These are phyloP conservation scores for Plasmodium blacklocki DNA, from an alignment of 169 alveolate species.

Conservation along the genomic window DNA sequence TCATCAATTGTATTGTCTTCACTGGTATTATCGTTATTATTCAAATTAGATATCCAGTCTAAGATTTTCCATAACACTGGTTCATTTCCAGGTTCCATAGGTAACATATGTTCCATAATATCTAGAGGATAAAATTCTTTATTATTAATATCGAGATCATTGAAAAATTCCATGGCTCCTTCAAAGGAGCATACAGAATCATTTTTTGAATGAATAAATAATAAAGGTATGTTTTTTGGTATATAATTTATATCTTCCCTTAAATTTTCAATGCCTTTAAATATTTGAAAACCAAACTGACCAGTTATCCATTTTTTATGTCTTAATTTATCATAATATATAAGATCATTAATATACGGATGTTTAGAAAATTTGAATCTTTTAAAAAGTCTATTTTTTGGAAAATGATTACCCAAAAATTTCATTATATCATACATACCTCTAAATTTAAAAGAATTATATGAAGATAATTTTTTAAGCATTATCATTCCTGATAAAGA, in stretches of 20 bases:
- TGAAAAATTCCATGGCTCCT: not conserved
- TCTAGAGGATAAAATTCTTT: not conserved
- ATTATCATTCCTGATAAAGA: conserved; percentile 16
- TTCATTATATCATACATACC: not conserved
- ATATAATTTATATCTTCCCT: not conserved
- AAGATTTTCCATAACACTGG: not conserved
- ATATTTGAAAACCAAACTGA: not conserved
- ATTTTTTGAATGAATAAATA: not conserved
- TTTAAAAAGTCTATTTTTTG: not conserved
- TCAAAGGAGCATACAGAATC: not conserved
- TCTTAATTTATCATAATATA: not conserved
- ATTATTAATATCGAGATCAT: not conserved
- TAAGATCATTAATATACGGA: conserved; percentile 7
- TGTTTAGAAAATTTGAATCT: not conserved
- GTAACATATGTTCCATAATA: not conserved
- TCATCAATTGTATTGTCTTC: too few relatives aligned
- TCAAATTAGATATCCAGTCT: not conserved
- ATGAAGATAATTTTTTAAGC: not conserved
- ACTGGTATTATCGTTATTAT: too few relatives aligned
- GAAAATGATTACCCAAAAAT: not conserved
- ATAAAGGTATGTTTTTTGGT: not conserved
- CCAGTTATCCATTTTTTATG: not conserved
- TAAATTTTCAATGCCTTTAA: not conserved
- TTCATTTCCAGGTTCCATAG: conserved; percentile 1
- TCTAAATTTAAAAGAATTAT: not conserved